Evolutionary conservation across 805 yeast genomes (phyloP).

Genomic region (Isabelozyma rhagii): DNA sequence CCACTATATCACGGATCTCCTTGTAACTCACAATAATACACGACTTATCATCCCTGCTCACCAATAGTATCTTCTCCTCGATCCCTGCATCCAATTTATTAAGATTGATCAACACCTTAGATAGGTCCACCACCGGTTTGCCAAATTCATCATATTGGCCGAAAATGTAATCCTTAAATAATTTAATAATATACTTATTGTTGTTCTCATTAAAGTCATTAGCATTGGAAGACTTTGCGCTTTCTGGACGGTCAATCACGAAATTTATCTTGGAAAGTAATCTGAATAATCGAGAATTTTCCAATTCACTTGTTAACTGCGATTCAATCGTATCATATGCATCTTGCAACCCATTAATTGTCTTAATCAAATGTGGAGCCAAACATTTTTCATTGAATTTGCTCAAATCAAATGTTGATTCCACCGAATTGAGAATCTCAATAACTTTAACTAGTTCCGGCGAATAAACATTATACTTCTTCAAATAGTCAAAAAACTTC

Average conservation of each 20-base stretch:
- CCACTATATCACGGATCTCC: slow-evolving; percentile 73
- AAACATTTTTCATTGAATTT: slow-evolving; percentile 22
- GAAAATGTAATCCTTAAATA: slow-evolving; percentile 83
- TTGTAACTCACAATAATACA: slow-evolving; percentile 83
- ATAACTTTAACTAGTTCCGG: slow-evolving; percentile 43
- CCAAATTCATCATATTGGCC: slow-evolving; percentile 80
- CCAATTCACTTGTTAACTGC: slow-evolving; percentile 68
- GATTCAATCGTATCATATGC: slow-evolving; percentile 58
- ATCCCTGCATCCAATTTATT: slow-evolving; percentile 92
- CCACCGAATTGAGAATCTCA: slow-evolving; percentile 23
- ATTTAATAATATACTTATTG: slow-evolving; percentile 49
- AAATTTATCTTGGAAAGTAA: slow-evolving; percentile 78
- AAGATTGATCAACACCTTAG: slow-evolving; percentile 72
- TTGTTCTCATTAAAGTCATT: slow-evolving; percentile 53
- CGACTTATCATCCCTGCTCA: slow-evolving; percentile 79
- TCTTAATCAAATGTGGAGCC: slow-evolving; percentile 36
- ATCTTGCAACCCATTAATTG: slow-evolving; percentile 49
- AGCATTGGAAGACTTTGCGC: slow-evolving; percentile 16
- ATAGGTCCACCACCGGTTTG: slow-evolving; percentile 73
- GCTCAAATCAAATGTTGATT: slow-evolving; percentile 18
- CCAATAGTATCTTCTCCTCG: slow-evolving; percentile 76
- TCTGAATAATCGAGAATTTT: slow-evolving; percentile 84
- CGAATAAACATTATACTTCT: neutral
- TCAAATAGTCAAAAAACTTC: slow-evolving; percentile 11
- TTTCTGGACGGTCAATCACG: slow-evolving; percentile 72